phyloP scores from a whole-genome alignment of 805 yeast genomes.

The Wickerhamiella spandovensis region DNA sequence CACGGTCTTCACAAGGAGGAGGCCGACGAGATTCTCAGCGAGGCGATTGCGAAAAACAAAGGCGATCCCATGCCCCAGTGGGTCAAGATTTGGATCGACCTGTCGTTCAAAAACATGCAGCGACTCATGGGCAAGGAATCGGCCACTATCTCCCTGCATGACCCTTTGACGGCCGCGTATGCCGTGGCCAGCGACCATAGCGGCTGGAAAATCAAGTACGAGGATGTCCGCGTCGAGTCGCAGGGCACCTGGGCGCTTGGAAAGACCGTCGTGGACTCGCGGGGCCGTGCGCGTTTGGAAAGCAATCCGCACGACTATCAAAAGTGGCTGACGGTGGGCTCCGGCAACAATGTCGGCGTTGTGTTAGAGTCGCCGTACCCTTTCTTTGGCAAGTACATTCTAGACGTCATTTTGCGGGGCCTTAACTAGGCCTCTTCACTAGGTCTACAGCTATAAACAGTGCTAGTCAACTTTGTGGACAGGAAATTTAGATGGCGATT shows the following conservation, averaged over 20 bases:
- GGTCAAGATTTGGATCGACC: conserved; percentile 24
- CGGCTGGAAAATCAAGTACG: conserved; percentile 14
- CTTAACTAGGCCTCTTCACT: not conserved
- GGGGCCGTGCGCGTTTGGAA: conserved; percentile 20
- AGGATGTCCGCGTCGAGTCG: conserved; percentile 29
- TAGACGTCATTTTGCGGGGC: not conserved
- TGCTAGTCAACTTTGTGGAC: too few relatives aligned
- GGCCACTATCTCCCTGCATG: conserved; percentile 23
- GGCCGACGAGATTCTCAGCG: conserved; percentile 13
- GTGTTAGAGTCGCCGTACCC: conserved; percentile 12
- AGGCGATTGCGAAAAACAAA: conserved; percentile 5
- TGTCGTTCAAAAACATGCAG: conserved; percentile 15
- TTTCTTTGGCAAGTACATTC: not conserved
- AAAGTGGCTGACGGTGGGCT: conserved; percentile 17
- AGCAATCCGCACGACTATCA: conserved; percentile 16
- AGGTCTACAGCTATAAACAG: too few relatives aligned
- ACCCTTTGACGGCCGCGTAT: conserved; percentile 29
- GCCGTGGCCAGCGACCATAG: conserved; percentile 15
- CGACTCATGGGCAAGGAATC: conserved; percentile 14
- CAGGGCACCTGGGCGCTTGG: conserved; percentile 29
- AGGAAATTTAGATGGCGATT: too few relatives aligned
- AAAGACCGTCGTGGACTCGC: conserved; percentile 24
- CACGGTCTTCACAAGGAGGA: conserved; percentile 19
- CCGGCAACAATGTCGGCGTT: conserved; percentile 17
- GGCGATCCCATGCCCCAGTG: conserved; percentile 25